Percentiles rank a stretch among this genome's conserved stretches.
phyloP scores from a whole-genome alignment of 495 filamentous ascomycete species.

The Hypoxylon cercidicola region DNA sequence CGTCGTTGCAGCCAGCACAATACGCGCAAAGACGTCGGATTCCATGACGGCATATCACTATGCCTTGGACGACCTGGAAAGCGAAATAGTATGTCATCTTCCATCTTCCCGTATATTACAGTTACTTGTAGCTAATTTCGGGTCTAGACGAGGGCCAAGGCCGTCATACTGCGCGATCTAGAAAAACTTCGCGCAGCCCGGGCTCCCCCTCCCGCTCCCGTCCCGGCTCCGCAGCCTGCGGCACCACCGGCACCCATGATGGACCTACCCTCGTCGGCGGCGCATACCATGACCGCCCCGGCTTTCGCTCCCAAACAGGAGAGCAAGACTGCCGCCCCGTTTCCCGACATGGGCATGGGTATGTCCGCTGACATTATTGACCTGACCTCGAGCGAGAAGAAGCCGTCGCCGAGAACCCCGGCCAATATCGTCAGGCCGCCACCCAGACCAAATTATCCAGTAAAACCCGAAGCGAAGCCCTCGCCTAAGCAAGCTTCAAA shows the following conservation, averaged over 20 bases:
- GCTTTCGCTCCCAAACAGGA: slow-evolving; percentile 43
- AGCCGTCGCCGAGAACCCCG: slow-evolving; percentile 39
- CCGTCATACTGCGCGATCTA: slow-evolving; percentile 56
- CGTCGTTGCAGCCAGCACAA: slow-evolving; percentile 40
- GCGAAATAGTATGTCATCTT: slow-evolving; percentile 58
- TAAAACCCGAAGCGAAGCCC: slow-evolving; percentile 36
- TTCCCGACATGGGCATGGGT: slow-evolving; percentile 60
- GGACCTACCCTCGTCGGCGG: slow-evolving; percentile 45
- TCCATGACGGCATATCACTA: slow-evolving; percentile 57
- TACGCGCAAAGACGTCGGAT: slow-evolving; percentile 50
- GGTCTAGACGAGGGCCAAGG: slow-evolving; percentile 52
- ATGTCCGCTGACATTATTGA: slow-evolving; percentile 41
- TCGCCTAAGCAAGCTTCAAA: slow-evolving; percentile 42
- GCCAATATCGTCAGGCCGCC: slow-evolving; percentile 29
- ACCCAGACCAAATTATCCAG: slow-evolving; percentile 14
- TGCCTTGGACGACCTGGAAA: slow-evolving; percentile 62
- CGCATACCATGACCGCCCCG: slow-evolving; percentile 27
- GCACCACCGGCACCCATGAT: slow-evolving; percentile 56
- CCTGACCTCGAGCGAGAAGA: slow-evolving; percentile 41
- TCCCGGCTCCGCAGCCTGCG: slow-evolving; percentile 31
- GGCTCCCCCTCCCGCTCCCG: slow-evolving; percentile 32
- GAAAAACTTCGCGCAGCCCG: slow-evolving; percentile 49
- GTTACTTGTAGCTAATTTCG: slow-evolving; percentile 27
- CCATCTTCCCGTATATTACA: neutral
- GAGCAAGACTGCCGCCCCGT: slow-evolving; percentile 56